Base-by-base conservation (phyloP, 2,329 filamentous ascomycete species). In the Didymella segeticola region DNA sequence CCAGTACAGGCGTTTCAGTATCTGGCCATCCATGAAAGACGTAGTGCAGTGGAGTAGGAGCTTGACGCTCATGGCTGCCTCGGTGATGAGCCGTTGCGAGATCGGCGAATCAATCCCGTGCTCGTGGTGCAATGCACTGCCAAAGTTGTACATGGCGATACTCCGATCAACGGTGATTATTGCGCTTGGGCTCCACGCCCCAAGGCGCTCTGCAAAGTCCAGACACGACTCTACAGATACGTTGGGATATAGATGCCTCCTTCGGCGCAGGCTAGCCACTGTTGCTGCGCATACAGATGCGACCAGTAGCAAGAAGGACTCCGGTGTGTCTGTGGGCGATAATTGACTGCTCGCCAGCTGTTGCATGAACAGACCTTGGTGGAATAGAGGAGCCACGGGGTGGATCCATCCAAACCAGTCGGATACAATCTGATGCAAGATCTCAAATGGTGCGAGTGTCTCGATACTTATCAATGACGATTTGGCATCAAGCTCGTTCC, bases 371-470 rank as follows among this genome's bases (percentile, higher is more conserved):
- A 34, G 53, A 36, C 31, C 36, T 2, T 33, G 53, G 22, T 61
- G 58, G 19, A 63, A 39, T 15, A 63, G 42, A 11, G 62, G 62
- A 19, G 62, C 62, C 3, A 64, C 56, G 10, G 62, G 62, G 53
- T 64, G 60, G 19, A 64, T 58, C 56, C 56, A 61, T 8, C 49
- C 60, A 51, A 64, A 64, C 62, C 62, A 64, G 50, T 64, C 62
- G 36, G 37, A 27, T 26, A 60, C 38, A 33, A 61, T 45, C 23
- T 57, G 56, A 2, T 58, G 34, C 19, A 63, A 17, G 10, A 54
- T 30, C 9, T 51, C 30, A 14, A 25, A 9, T 26, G 60, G 41
- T 33, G 58, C 60, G 26, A 64, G 59, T 7, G 46, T 22, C 2
- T 49, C 36, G 23, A 60, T n/a, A n/a, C 23, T 25, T 5, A 12